phyloP scores from a whole-genome alignment of 2,329 filamentous ascomycete genomes.

The Clonostachys chloroleuca region DNA sequence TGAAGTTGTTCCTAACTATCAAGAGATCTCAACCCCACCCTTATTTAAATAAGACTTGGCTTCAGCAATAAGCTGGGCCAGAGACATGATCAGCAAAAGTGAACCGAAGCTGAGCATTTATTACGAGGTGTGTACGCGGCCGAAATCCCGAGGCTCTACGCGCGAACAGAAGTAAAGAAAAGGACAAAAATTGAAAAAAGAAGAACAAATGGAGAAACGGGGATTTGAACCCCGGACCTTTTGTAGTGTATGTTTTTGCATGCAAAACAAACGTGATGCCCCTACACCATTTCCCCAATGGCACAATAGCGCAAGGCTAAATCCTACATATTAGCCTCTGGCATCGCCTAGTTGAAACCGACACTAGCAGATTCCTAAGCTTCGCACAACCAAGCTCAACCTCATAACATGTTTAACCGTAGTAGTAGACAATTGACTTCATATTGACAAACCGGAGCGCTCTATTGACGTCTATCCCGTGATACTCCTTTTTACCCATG shows the following conservation, averaged over 20 bases:
- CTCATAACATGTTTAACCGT: background rate
- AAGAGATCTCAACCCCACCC: too few species aligned
- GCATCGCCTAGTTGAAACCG: background rate
- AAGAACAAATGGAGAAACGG: slow-evolving; percentile 16
- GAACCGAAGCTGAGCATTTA: background rate
- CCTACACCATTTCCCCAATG: slow-evolving; percentile 18
- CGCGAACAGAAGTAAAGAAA: background rate
- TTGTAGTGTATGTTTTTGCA: slow-evolving; percentile 8
- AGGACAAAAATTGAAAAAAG: background rate
- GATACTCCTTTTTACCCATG: background rate
- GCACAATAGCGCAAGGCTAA: background rate
- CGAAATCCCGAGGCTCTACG: too few species aligned
- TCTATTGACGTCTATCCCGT: background rate
- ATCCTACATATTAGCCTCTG: too few species aligned
- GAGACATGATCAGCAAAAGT: background rate
- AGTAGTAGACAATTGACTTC: background rate
- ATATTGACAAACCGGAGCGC: background rate
- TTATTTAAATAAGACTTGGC: background rate
- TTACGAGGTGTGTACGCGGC: too few species aligned
- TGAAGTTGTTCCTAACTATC: too few species aligned
- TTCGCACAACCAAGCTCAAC: background rate
- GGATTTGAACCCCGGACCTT: slow-evolving; percentile 23
- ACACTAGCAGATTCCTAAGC: background rate
- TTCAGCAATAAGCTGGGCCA: too few species aligned
- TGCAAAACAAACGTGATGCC: slow-evolving; percentile 19